Evolutionary conservation across 768 basidiomycete species (phyloP).

Genomic region (Boletus reticulatus): DNA sequence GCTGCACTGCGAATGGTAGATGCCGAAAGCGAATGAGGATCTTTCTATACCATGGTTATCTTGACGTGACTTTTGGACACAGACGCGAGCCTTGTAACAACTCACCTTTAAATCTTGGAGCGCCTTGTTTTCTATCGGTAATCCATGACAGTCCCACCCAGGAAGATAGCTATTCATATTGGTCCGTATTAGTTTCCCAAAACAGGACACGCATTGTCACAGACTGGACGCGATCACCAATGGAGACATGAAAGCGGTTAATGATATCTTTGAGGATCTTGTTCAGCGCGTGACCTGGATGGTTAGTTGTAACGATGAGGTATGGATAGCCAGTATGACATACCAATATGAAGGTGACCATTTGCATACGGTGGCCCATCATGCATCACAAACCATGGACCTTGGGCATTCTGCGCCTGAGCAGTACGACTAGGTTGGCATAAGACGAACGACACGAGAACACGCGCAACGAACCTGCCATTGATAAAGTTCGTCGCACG

Average conservation of each 20-base stretch:
- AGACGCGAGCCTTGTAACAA: neutral
- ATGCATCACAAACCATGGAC: slow-evolving; percentile 80
- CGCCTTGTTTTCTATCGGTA: slow-evolving; percentile 96
- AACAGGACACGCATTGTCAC: slow-evolving; percentile 24
- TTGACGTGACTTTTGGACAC: neutral
- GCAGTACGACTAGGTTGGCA: neutral
- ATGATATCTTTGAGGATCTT: slow-evolving; percentile 97
- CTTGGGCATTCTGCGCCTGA: slow-evolving; percentile 63
- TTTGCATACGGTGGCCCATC: slow-evolving; percentile 99
- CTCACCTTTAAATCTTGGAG: slow-evolving; percentile 70
- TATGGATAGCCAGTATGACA: slow-evolving; percentile 3
- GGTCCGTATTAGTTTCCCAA: neutral
- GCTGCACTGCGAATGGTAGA: slow-evolving; percentile 68
- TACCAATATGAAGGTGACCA: slow-evolving; percentile 93
- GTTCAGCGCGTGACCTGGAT: slow-evolving; percentile 88
- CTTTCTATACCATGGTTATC: slow-evolving; percentile 40
- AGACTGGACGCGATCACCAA: slow-evolving; percentile 80
- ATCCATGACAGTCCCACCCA: slow-evolving; percentile 98
- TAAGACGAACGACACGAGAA: neutral
- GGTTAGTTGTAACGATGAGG: neutral
- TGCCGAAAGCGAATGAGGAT: slow-evolving; percentile 55
- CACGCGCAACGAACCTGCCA: slow-evolving; percentile 61
- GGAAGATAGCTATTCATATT: slow-evolving; percentile 72
- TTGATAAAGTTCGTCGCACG: slow-evolving; percentile 71
- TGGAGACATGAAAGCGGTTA: slow-evolving; percentile 79